Evolutionary conservation across 2,329 filamentous ascomycete genomes (phyloP), one percentile per base, ranked within the genome.

Genomic region (Blastomyces parvus): DNA sequence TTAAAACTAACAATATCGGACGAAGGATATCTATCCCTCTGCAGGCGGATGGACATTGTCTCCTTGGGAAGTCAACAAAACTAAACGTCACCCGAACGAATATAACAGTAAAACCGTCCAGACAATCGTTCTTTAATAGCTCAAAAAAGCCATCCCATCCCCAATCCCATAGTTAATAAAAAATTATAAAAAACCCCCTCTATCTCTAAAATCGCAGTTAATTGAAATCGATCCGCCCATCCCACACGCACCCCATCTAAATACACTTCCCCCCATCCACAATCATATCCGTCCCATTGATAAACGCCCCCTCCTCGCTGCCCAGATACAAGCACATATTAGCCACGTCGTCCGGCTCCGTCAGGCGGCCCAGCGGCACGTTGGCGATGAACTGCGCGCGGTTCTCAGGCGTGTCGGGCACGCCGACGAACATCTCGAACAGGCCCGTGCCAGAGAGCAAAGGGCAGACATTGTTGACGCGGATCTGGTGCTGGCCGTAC

Each of bases 391-490:
- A 80, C 60, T 77, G 77, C 46, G 69, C 70, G 60, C 76, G 69
- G 65, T 80, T 80, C 66, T 80, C 78, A 1, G 76, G 74, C 1
- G 76, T 80, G 67, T 79, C 74, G 3, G 74, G 73, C 66, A 78
- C 74, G 0, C 79, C 78, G 22, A 71, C 67, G 64, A 74, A 75
- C 38, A 72, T 73, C 33, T 78, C 78, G 66, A 83, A 84, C 30
- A 90, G 79, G 2, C 84, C 86, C 0, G 88, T 91, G 19, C 81
- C 84, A 1, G 84, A 86, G 0, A 90, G 79, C 0, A 90, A 81
- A 0, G 88, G 88, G 57, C 86, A 88, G 17, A 91, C 84, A 1
- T 84, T 82, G 66, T 90, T 90, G 69, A 91, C 86, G 0, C 88
- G 83, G 66, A 92, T 89, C 67, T 89, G 82, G 62, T 88, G 82